phyloP scores from a whole-genome alignment of 2,329 filamentous ascomycete genomes.

The Aspergillus aculeatinus region DNA sequence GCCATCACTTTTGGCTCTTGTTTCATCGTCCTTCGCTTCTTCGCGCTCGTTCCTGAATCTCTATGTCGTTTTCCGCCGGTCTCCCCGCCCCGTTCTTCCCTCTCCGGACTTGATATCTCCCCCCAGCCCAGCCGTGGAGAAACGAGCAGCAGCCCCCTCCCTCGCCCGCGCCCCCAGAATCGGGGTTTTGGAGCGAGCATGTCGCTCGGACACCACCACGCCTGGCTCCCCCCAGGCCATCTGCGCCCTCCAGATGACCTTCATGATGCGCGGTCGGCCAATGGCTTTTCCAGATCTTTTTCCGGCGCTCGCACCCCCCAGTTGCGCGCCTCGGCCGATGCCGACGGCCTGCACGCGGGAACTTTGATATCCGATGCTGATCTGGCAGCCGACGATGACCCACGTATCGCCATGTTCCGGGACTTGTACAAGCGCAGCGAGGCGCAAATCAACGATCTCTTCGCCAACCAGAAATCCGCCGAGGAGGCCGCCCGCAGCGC shows the following conservation, averaged over 20 bases:
- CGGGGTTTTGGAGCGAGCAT: constrained; percentile 55
- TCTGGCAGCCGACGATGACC: constrained; percentile 66
- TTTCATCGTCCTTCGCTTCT: constrained; percentile 30
- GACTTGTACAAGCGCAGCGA: constrained; percentile 76
- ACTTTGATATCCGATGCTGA: constrained; percentile 52
- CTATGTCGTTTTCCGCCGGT: constrained; percentile 35
- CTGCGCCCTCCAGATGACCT: constrained; percentile 64
- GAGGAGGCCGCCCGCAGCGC: constrained; percentile 37
- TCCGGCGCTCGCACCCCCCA: constrained; percentile 48
- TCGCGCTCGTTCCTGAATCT: constrained; percentile 22
- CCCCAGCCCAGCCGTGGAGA: constrained; percentile 41
- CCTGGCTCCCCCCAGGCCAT: constrained; percentile 63
- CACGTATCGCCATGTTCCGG: constrained; percentile 69
- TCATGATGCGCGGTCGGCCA: constrained; percentile 40
- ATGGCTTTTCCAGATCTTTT: constrained; percentile 45
- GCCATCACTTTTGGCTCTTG: constrained; percentile 35
- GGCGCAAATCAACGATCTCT: constrained; percentile 73
- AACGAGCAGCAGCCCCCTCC: constrained; percentile 36
- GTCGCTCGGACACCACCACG: constrained; percentile 67
- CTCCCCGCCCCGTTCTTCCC: constrained; percentile 27
- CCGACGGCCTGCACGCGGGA: constrained; percentile 48
- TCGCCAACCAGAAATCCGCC: constrained; percentile 50
- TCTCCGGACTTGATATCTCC: constrained; percentile 31
- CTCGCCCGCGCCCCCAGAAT: constrained; percentile 45
- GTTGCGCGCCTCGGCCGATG: constrained; percentile 44